A percentile compares a stretch with the other conserved stretches of the same genome.
Evolutionary conservation across 352 stramenopile genomes (phyloP).

Genomic region (Phytophthora litchii): DNA sequence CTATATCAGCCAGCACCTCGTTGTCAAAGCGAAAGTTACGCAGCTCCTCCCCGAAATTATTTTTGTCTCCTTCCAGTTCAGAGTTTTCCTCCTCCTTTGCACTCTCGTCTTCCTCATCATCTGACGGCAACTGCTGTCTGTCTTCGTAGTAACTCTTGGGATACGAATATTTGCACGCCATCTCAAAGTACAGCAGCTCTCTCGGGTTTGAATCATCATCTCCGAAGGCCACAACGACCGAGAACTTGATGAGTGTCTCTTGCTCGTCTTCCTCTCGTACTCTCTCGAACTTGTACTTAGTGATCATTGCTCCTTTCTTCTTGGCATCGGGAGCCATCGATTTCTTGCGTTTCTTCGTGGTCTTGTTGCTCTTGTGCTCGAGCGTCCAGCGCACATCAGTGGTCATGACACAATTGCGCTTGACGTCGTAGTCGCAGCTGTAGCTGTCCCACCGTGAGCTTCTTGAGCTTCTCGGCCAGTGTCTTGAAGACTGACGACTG

Average conservation of each 20-base stretch:
- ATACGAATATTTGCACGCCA: conserved; percentile 59
- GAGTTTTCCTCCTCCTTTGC: conserved; percentile 13
- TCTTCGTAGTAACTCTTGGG: conserved; percentile 81
- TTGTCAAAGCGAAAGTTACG: conserved; percentile 67
- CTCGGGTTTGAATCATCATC: conserved; percentile 40
- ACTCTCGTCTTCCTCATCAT: conserved; percentile 22
- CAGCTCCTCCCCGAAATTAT: conserved; percentile 60
- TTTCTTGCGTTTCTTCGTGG: conserved; percentile 52
- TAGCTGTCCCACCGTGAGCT: conserved; percentile 56
- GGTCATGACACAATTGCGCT: conserved; percentile 65
- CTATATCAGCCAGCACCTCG: conserved; percentile 49
- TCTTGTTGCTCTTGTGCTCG: conserved; percentile 32
- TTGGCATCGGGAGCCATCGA: conserved; percentile 1
- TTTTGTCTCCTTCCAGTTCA: conserved; percentile 19
- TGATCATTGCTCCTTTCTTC: conserved; percentile 38
- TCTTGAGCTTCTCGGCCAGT: conserved; percentile 42
- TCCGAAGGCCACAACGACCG: conserved; percentile 46
- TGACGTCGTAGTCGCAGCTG: conserved; percentile 67
- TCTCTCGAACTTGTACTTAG: conserved; percentile 61
- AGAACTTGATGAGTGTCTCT: conserved; percentile 57
- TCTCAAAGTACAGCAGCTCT: conserved; percentile 66
- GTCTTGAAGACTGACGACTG: conserved; percentile 54
- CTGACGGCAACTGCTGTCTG: conserved; percentile 40
- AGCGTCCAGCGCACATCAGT: conserved; percentile 67
- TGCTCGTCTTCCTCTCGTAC: conserved; percentile 21